These are phyloP conservation scores for Parsonsia alboflavescens DNA, from an alignment of 257 asterid species.

Conservation along the genomic window DNA sequence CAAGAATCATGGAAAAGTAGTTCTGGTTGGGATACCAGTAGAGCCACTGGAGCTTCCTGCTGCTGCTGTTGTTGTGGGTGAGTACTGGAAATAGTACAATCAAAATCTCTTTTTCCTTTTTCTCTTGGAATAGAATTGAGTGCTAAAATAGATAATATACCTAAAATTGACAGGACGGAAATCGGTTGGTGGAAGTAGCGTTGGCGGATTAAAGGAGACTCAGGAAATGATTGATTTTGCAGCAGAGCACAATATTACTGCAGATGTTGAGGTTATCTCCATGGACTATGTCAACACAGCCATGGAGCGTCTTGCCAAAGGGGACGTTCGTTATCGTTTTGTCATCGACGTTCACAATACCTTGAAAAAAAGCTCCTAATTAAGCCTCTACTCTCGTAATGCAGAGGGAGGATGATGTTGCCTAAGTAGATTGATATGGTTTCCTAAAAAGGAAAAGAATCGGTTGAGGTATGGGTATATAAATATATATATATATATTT, in stretches of 20 bases:
- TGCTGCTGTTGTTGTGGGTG: constrained; percentile 30
- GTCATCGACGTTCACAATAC: constrained; percentile 9
- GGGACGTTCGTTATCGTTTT: constrained; percentile 29
- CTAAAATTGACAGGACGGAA: constrained; percentile 28
- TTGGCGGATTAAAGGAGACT: constrained; percentile 32
- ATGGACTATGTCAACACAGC: constrained; percentile 45
- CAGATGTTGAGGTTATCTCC: constrained; percentile 39
- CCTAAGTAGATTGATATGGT: not conserved
- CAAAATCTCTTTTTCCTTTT: no score
- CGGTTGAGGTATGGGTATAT: no score
- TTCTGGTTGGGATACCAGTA: constrained; percentile 34
- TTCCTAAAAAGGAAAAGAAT: no score
- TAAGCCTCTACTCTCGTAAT: no score
- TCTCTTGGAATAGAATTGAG: not conserved
- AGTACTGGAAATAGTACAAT: not conserved
- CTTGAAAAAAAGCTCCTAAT: constrained; percentile 5
- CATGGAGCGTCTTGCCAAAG: constrained; percentile 38
- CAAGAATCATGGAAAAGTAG: constrained; percentile 37
- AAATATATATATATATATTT: no score
- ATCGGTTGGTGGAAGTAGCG: constrained; percentile 21
- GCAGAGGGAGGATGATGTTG: not conserved
- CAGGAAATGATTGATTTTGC: constrained; percentile 40
- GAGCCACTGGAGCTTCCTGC: constrained; percentile 39
- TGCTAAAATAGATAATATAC: not conserved
- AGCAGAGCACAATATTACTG: constrained; percentile 29